phyloP scores from a whole-genome alignment of 2,329 filamentous ascomycete species.

The Erysiphe pulchra region DNA sequence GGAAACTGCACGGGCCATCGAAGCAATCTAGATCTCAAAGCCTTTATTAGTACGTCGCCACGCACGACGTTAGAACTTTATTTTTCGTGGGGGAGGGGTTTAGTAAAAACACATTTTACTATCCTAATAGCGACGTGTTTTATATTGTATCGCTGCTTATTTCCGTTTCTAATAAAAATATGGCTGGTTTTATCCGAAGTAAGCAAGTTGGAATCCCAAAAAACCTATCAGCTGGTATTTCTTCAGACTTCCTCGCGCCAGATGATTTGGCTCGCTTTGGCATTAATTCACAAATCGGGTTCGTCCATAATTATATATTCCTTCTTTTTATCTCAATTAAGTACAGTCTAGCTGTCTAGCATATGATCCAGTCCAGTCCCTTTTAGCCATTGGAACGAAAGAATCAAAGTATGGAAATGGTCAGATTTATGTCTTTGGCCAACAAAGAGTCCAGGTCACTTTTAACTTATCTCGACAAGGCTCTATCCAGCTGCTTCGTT shows the following conservation, averaged over 20 bases:
- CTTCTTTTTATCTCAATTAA: slow-evolving; percentile 2
- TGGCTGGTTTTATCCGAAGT: slow-evolving; percentile 71
- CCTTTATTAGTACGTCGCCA: too few relatives aligned
- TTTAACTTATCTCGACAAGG: slow-evolving; percentile 45
- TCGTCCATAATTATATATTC: slow-evolving; percentile 5
- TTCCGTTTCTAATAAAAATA: slow-evolving; percentile 15
- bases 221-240: slow-evolving; percentile 65
- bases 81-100: too few relatives aligned
- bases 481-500: slow-evolving; percentile 55
- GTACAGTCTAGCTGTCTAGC: slow-evolving; percentile 42
- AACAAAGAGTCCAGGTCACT: slow-evolving; percentile 51
- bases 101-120: too few relatives aligned
- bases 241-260: slow-evolving; percentile 51
- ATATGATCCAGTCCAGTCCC: slow-evolving; percentile 82
- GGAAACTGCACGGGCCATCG: too few relatives aligned
- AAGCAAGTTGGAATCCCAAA: slow-evolving; percentile 85
- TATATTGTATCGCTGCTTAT: too few relatives aligned
- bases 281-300: slow-evolving; percentile 52
- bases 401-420: slow-evolving; percentile 68
- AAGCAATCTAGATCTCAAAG: too few relatives aligned
- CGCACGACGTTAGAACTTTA: too few relatives aligned
- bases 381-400: slow-evolving; percentile 75
- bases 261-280: slow-evolving; percentile 69
- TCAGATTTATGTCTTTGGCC: slow-evolving; percentile 73
- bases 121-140: too few relatives aligned